These are phyloP conservation scores for Ballota nigra DNA, from an alignment of 257 asterid species.

Conservation along the genomic window DNA sequence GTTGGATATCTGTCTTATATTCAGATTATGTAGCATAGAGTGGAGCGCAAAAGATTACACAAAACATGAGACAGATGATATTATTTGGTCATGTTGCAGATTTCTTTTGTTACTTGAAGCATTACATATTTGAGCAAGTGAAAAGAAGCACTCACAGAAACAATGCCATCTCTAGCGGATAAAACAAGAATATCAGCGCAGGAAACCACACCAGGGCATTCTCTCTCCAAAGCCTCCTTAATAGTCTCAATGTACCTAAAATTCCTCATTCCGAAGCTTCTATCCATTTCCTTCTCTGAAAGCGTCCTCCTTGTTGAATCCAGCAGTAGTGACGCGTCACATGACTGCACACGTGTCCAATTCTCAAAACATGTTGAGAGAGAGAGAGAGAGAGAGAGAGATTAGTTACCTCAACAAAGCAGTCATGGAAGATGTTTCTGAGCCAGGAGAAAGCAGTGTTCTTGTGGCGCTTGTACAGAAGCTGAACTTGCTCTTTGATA, in stretches of 20 bases:
- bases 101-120: too few relatives aligned
- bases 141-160: constrained; percentile 40
- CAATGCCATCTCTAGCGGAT: constrained; percentile 92
- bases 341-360: constrained; percentile 47
- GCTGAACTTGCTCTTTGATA: constrained; percentile 84
- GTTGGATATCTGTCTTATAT: too few relatives aligned
- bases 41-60: too few relatives aligned
- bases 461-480: constrained; percentile 96
- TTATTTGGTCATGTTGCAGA: too few relatives aligned
- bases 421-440: constrained; percentile 96
- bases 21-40: too few relatives aligned
- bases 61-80: too few relatives aligned
- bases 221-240: constrained; percentile 91
- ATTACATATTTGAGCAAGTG: too few relatives aligned
- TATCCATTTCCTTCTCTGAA: constrained; percentile 87
- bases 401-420: constrained; percentile 72
- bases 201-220: constrained; percentile 93
- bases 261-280: constrained; percentile 98
- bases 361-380: background rate
- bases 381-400: background rate
- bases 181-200: constrained; percentile 90
- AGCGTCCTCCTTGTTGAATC: constrained; percentile 84
- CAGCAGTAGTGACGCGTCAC: constrained; percentile 94
- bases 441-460: constrained; percentile 99
- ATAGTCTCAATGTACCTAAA: constrained; percentile 84